Evolutionary conservation across 1,139 yeast genomes (phyloP), one percentile per base, ranked within the genome.

Genomic region (Saccharomyces pastorianus): DNA sequence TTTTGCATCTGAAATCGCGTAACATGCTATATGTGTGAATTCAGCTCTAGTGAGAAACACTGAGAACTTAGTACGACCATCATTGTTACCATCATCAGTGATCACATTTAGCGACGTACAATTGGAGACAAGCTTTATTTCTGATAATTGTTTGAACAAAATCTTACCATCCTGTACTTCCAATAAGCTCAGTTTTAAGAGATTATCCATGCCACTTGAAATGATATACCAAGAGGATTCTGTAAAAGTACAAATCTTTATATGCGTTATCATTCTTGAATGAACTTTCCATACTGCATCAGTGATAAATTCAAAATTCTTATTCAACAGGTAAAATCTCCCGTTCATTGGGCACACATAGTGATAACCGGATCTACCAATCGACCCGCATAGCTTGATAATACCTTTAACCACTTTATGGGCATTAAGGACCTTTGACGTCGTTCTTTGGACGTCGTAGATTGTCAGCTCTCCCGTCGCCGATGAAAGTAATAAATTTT

Each of bases 201-300:
- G 63, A 53, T 72, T 71, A 67, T 87, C 95, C 78, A 85, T 80
- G 2, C 93, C 90, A 52, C 83, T 71, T 1, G 88, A 78, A 11
- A 79, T 76, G 29, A 85, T 59, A 59, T 72, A 77, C 20, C 73
- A 73, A 11, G 50, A 26, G 3, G 38, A 34, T 0, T 60, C 56
- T 1, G 56, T 61, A 0, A 60, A 55, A 29, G 61, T 59, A 1
- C 7, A 58, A 14, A 72, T 61, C 44, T 71, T 69, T 38, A 78
- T 61, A 48, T 73, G 70, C 1, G 76, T 73, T 2, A 80, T 70
- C 50, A 79, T 65, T 53, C 81, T 70, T 41, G 69, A 63, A 55
- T 80, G 83, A 14, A 80, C 60, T 57, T 58, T 61, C 48, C 52
- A 57, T 8, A 46, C 20, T 6, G 50, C 41, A 3, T 51, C 27